A percentile compares a stretch with the other conserved stretches of the same genome.
phyloP scores from a whole-genome alignment of 192 early-diverging fungal genomes.

The Martensiomyces pterosporus region DNA sequence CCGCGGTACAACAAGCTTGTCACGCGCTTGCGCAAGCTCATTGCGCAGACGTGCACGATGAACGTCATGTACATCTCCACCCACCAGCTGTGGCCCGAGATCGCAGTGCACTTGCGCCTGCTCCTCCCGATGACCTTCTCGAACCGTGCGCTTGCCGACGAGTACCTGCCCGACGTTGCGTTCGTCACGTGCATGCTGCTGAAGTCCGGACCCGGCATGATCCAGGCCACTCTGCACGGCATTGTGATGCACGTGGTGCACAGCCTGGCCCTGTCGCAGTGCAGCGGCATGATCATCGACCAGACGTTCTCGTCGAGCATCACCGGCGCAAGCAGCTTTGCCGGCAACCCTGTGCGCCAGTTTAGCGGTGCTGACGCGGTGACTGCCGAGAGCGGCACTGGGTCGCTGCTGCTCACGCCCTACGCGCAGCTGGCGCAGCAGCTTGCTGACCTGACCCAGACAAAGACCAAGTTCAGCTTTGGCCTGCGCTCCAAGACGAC shows the following conservation, averaged over 20 bases:
- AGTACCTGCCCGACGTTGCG: conserved; percentile 82
- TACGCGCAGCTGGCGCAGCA: conserved; percentile 58
- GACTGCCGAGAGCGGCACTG: conserved; percentile 12
- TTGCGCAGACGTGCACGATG: conserved; percentile 74
- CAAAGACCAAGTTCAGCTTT: conserved; percentile 46
- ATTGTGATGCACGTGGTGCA: conserved; percentile 91
- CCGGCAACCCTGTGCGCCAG: conserved; percentile 50
- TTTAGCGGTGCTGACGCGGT: conserved; percentile 19
- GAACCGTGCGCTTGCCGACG: conserved; percentile 64
- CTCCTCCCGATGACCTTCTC: conserved; percentile 89
- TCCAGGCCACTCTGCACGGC: conserved; percentile 89
- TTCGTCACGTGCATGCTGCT: conserved; percentile 81
- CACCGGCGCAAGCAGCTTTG: conserved; percentile 64
- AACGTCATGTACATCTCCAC: conserved; percentile 68
- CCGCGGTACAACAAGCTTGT: conserved; percentile 78
- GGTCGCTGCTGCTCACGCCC: conserved; percentile 54
- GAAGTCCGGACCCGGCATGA: conserved; percentile 77
- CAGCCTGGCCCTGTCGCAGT: conserved; percentile 69
- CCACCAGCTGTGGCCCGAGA: conserved; percentile 88
- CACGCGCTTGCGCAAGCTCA: conserved; percentile 72
- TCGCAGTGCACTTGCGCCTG: conserved; percentile 83
- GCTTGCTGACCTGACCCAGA: conserved; percentile 47
- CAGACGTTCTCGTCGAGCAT: conserved; percentile 74
- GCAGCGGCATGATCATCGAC: conserved; percentile 77
- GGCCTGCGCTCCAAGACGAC: conserved; percentile 49